Evolutionary conservation across 2,329 filamentous ascomycete species (phyloP), one percentile per base, ranked within the genome.

Genomic region (Paracamarosporium sp.): DNA sequence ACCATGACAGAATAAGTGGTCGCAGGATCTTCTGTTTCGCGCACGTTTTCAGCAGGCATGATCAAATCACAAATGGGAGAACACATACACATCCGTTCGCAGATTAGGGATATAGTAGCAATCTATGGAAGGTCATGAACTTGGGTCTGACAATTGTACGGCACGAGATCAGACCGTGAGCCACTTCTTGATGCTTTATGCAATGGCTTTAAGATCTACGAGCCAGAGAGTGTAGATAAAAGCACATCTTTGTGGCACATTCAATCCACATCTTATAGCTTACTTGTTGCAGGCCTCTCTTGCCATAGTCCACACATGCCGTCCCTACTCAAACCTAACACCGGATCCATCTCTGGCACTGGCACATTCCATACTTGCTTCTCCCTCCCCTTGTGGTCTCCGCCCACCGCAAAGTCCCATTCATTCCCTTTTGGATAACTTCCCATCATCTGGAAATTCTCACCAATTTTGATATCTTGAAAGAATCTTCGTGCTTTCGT

Each of bases 391-490:
- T 65, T 67, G 65, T 81, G 70, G 58, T 81, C 79, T 1, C 80
- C 81, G 8, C 80, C 82, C 2, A 77, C 70, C 4, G 72, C 72
- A 66, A 83, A 85, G 65, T 86, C 83, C 84, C 84, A 86, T 11
- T 72, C 68, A 0, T 73, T 74, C 2, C 79, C 77, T 33, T 65
- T 64, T 2, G 82, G 83, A 74, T 87, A 88, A 4, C 83, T 83
- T 0, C 85, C 85, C 69, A 87, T 81, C 84, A 86, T 86, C 50
- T 79, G 82, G 61, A 84, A 86, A 48, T 66, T 59, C 0, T 82
- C 82, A 1, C 68, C 61, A 4, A 82, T 53, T 53, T 75, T 45
- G 1, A 82, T 63, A 1, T 63, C 61, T 5, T 65, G 67, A 56
- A 84, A 66, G 20, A 74, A 76, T 17, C 68, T 65, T 47, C 70